Percentiles rank a stretch among this genome's conserved stretches.
These are phyloP conservation scores for Neurospora terricola DNA, from an alignment of 495 filamentous ascomycete genomes.

Conservation along the genomic window DNA sequence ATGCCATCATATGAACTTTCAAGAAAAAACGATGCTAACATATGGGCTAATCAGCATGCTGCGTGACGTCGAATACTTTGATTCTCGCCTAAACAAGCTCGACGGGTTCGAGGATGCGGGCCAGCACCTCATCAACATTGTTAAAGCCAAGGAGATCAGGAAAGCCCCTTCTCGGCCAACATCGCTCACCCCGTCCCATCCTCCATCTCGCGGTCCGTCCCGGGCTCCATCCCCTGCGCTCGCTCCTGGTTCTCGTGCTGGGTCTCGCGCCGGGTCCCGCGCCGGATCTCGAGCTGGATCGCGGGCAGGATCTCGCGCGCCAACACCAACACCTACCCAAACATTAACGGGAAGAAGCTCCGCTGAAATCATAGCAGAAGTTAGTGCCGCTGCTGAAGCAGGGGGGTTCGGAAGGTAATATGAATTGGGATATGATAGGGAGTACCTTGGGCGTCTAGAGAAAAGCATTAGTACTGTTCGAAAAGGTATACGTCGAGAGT, in stretches of 20 bases:
- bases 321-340: not conserved
- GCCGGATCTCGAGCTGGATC: not conserved
- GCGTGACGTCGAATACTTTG: slow-evolving; percentile 69
- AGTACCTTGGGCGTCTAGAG: not conserved
- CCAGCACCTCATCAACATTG: slow-evolving; percentile 55
- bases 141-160: slow-evolving; percentile 49
- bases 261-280: not conserved
- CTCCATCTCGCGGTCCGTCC: not conserved
- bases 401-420: not conserved
- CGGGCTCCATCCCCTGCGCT: slow-evolving; percentile 3
- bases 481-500: not conserved
- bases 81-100: slow-evolving; percentile 61
- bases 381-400: not conserved
- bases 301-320: not conserved
- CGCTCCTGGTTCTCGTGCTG: not conserved
- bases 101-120: slow-evolving; percentile 69
- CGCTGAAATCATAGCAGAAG: not conserved
- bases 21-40: slow-evolving; percentile 8
- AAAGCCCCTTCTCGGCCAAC: slow-evolving; percentile 4
- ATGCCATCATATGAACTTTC: not conserved
- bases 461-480: not conserved
- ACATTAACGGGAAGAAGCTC: not conserved
- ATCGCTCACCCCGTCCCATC: not conserved
- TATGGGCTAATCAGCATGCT: slow-evolving; percentile 51
- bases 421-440: not conserved